Evolutionary conservation across 257 asterid genomes (phyloP).

Genomic region (Avicennia marina): DNA sequence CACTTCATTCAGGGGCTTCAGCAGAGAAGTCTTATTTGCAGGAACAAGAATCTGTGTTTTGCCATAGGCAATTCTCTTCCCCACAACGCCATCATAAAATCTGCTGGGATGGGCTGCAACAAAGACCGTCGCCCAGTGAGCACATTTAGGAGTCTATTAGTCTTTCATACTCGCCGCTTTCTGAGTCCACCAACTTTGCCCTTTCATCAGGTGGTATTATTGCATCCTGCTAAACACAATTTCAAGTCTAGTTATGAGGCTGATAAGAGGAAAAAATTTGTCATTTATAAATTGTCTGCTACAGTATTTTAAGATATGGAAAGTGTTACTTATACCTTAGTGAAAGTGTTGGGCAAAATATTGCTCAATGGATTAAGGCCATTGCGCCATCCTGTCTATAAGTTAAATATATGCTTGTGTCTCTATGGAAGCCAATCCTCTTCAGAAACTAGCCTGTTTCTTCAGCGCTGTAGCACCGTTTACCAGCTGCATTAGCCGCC

Average conservation of each 20-base stretch:
- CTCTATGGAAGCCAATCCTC: constrained; percentile 39
- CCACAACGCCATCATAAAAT: constrained; percentile 43
- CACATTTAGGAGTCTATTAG: constrained; percentile 45
- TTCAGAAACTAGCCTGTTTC: constrained; percentile 35
- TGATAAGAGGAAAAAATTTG: no score
- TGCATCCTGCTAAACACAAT: constrained; percentile 32
- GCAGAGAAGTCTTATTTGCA: constrained; percentile 34
- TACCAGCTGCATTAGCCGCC: constrained; percentile 2
- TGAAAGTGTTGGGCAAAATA: constrained; percentile 48
- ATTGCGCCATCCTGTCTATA: constrained; percentile 43
- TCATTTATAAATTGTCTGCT: no score
- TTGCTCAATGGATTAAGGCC: constrained; percentile 39
- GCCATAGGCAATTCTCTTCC: constrained; percentile 47
- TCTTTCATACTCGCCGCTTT: constrained; percentile 25
- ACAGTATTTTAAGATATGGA: neutral
- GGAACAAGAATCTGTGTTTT: constrained; percentile 42
- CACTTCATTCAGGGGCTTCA: no score
- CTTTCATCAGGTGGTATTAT: constrained; percentile 33
- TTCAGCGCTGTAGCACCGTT: constrained; percentile 25
- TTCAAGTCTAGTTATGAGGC: no score
- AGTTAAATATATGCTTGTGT: constrained; percentile 46
- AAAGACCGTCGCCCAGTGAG: constrained; percentile 36
- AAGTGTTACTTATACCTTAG: constrained; percentile 51
- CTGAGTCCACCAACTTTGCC: constrained; percentile 25
- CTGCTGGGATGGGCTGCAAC: constrained; percentile 30